A percentile compares a stretch with the other conserved stretches of the same genome.
Conservation (phyloP, 2,329 filamentous ascomycete genomes). For the Hypoxylon sp. region DNA sequence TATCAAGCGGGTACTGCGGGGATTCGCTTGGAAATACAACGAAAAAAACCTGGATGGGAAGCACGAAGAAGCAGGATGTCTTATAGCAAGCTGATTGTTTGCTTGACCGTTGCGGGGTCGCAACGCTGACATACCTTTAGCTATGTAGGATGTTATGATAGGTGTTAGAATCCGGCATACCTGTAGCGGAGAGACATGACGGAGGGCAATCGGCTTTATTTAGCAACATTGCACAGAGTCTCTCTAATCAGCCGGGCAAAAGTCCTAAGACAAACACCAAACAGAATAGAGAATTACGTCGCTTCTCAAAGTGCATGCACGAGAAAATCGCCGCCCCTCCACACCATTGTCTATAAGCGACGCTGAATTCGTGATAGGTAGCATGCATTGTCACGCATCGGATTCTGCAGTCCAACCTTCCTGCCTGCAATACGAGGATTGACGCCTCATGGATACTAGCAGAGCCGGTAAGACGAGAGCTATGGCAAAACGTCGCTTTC, state of each 20-base stretch:
- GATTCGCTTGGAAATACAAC: constrained; percentile 22
- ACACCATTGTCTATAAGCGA: constrained; percentile 39
- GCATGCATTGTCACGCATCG: constrained; percentile 40
- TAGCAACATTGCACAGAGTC: constrained; percentile 10
- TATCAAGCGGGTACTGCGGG: constrained; percentile 28
- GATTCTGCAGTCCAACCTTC: constrained; percentile 42
- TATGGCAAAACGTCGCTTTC: constrained; percentile 44
- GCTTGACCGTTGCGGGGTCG: constrained; percentile 37
- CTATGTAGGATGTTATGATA: constrained; percentile 12
- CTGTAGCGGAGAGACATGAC: neutral
- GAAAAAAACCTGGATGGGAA: constrained; percentile 20
- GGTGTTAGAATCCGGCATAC: constrained; percentile 3
- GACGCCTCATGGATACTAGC: constrained; percentile 18
- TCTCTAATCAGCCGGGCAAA: constrained; percentile 1
- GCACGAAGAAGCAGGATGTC: constrained; percentile 20
- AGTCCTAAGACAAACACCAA: constrained; percentile 15
- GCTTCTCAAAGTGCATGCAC: constrained; percentile 33
- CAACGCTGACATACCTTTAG: constrained; percentile 31
- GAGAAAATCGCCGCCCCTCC: constrained; percentile 29
- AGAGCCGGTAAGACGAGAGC: constrained; percentile 34
- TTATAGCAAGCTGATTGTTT: constrained; percentile 22
- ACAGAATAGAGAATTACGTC: constrained; percentile 9
- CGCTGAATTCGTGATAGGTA: constrained; percentile 29
- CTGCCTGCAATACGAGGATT: constrained; percentile 44
- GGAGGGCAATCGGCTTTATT: neutral